phyloP scores from a whole-genome alignment of 495 filamentous ascomycete genomes.

The Aspergillus steynii region DNA sequence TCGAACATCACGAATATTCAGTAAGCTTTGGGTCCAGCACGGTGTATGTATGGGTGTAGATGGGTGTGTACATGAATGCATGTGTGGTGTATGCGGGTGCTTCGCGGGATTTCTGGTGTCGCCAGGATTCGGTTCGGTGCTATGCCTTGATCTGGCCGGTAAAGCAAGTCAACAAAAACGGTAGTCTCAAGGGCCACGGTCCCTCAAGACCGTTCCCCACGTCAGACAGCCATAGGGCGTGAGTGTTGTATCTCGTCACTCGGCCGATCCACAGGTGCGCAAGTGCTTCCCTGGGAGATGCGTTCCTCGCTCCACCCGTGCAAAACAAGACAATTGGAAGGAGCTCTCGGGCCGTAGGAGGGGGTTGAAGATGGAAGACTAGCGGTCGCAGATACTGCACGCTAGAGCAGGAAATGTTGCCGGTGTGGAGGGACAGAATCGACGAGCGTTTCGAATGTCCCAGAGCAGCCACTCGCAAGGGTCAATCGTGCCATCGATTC shows the following conservation, averaged over 20 bases:
- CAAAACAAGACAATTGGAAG: not conserved
- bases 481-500: not conserved
- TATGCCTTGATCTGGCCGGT: constrained; percentile 3
- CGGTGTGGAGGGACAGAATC: not conserved
- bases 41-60: constrained; percentile 19
- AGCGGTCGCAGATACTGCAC: not conserved
- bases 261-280: not conserved
- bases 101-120: not conserved
- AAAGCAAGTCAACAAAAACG: not conserved
- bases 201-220: too few relatives aligned
- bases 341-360: not conserved
- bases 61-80: constrained; percentile 20
- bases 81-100: constrained; percentile 14
- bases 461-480: constrained; percentile 6
- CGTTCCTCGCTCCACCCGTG: not conserved
- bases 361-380: not conserved
- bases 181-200: not conserved
- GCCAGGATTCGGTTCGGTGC: not conserved
- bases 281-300: not conserved
- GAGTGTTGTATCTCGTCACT: not conserved
- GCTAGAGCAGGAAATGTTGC: not conserved
- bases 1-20: constrained; percentile 5
- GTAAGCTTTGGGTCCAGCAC: constrained; percentile 1
- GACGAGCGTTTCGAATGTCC: constrained; percentile 13
- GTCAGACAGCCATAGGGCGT: not conserved